Evolutionary conservation across 148 eudicot genomes (phyloP), one percentile per base, ranked within the genome.

Genomic region (Rhododendron vialii): DNA sequence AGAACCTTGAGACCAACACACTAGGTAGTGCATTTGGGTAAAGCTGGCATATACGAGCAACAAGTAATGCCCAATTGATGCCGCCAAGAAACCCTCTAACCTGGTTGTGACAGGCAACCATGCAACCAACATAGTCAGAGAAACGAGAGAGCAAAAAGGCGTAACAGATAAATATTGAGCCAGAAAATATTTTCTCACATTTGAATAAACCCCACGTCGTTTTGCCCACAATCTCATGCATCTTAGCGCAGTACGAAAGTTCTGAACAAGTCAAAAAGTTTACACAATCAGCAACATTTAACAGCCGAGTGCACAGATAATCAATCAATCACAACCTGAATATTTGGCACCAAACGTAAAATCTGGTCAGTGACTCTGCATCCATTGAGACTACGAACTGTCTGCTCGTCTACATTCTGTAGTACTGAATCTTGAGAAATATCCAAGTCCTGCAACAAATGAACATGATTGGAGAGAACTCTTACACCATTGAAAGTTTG

Each of bases 221-320:
- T 94, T 95, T 81, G 96, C 96, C 98, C 98, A 95, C 88, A 95
- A 92, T 87, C 94, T 91, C 99, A 96, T 89, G 92, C 95, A 96
- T 92, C 99, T 92, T 84, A 95, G 89, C 41, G 98, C 89, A 2
- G 99, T 96, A n/a, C 96, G 95, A 84, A 96, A 96, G 87, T 87
- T 92, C 97, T 94, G 93, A 20, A 84, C 43, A 83, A 38, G 80
- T 36, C 67, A 80, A 50, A 69, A 43, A 3, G 48, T n/a, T 13
- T 1, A 22, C 65, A 63, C 20, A 33, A 76, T 3, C n/a, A 61
- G 57, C 13, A 83, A 51, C 38, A 63, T 28, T n/a, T 67, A 26
- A 67, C 28, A 67, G 33, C 33, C 28, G 0, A 67, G 74, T 1
- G 33, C 74, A 67, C 33, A 67, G 35, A 67, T n/a, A 28, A 67